phyloP scores from a whole-genome alignment of 2,329 filamentous ascomycete species.

The Colletotrichum sp. region DNA sequence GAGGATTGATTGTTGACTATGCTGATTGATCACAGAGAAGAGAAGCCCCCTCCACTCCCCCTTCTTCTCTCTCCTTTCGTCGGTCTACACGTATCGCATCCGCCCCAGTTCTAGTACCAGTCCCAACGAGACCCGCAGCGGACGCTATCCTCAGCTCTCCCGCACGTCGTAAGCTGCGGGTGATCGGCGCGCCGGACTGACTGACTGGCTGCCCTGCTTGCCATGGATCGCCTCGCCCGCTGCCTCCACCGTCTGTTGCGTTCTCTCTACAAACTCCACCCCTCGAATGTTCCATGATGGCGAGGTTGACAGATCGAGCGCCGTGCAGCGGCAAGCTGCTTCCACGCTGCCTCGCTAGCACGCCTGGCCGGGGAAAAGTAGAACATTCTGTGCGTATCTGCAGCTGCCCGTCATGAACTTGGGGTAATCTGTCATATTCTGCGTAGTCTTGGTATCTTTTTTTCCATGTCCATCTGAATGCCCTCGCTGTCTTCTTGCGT shows the following conservation, averaged over 20 bases:
- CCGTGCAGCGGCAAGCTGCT: constrained; percentile 14
- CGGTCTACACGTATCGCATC: neutral
- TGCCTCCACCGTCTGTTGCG: neutral
- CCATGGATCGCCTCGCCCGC: neutral
- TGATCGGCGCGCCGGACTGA: neutral
- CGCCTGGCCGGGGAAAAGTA: neutral
- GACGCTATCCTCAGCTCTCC: neutral
- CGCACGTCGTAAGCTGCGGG: neutral
- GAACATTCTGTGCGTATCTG: neutral
- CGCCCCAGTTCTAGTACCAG: neutral
- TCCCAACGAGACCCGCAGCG: neutral
- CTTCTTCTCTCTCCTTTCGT: neutral
- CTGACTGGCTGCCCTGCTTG: neutral
- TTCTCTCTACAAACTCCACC: neutral
- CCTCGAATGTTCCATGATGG: neutral
- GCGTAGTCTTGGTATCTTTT: constrained; percentile 9
- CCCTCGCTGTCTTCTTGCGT: neutral
- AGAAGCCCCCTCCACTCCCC: neutral
- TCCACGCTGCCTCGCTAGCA: neutral
- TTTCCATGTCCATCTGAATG: neutral
- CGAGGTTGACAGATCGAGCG: constrained; percentile 2
- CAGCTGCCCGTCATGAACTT: neutral
- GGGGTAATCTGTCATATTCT: neutral
- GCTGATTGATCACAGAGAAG: neutral
- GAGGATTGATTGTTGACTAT: neutral